Evolutionary conservation across 1,284 basidiomycete species (phyloP).

Genomic region (Rugosomyces carneus): DNA sequence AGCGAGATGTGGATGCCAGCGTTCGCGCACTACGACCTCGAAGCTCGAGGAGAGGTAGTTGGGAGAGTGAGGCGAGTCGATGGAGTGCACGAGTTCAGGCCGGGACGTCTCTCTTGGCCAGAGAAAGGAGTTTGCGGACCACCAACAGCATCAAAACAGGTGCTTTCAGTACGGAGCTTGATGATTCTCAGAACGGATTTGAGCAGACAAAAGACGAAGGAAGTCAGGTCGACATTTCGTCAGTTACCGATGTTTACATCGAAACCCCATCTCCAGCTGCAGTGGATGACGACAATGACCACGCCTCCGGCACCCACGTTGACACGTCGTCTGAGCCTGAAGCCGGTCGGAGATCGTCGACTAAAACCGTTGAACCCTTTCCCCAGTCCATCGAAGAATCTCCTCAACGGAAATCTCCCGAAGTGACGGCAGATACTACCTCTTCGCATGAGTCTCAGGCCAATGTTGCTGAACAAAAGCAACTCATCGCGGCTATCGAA

Average conservation of each 20-base stretch:
- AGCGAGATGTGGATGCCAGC: conserved; percentile 70
- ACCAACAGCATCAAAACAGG: conserved; percentile 53
- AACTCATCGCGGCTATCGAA: not conserved
- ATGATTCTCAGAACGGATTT: conserved; percentile 15
- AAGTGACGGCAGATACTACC: conserved; percentile 1
- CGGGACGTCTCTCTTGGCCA: conserved; percentile 38
- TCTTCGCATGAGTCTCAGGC: not conserved
- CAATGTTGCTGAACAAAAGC: not conserved
- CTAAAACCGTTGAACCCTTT: conserved; percentile 23
- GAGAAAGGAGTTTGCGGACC: conserved; percentile 54
- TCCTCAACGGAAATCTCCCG: no score
- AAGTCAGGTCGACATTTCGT: conserved; percentile 2
- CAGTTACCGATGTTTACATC: conserved; percentile 5
- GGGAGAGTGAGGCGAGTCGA: conserved; percentile 77
- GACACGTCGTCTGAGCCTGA: conserved; percentile 2
- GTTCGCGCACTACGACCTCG: conserved; percentile 72
- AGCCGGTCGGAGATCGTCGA: conserved; percentile 13
- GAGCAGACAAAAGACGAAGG: conserved; percentile 5
- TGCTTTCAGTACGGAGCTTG: conserved; percentile 34
- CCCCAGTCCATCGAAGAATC: conserved; percentile 1
- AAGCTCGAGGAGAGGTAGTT: conserved; percentile 75
- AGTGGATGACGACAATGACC: not conserved
- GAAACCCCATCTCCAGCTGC: conserved; percentile 8
- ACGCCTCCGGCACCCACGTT: not conserved
- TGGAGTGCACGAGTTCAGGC: conserved; percentile 70